A percentile compares a stretch with the other conserved stretches of the same genome.
Conservation (phyloP, 768 basidiomycete species). For the Rhodotorula taiwanensis region DNA sequence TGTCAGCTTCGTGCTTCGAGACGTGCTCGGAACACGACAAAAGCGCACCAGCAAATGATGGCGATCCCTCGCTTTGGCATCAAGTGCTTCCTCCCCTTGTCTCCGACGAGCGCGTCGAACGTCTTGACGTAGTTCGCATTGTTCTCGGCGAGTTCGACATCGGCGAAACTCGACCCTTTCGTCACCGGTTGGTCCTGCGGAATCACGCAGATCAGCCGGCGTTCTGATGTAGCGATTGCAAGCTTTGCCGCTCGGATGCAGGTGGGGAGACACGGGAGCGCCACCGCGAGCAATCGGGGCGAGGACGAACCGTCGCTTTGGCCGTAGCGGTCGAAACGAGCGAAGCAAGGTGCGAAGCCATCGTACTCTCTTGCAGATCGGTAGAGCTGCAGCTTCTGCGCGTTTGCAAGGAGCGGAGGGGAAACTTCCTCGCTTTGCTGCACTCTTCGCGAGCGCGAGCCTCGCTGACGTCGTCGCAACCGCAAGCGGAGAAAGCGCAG, state of each 20-base stretch:
- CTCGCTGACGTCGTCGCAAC: no score
- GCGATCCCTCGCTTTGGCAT: slow-evolving; percentile 21
- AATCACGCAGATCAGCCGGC: no score
- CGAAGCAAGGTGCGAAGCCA: no score
- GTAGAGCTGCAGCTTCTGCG: not conserved
- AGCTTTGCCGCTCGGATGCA: no score
- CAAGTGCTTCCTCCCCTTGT: slow-evolving; percentile 14
- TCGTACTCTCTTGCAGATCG: no score
- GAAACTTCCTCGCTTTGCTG: no score
- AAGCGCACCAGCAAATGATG: slow-evolving; percentile 10
- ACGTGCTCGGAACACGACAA: no score
- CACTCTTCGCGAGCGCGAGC: no score
- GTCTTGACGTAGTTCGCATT: slow-evolving; percentile 12
- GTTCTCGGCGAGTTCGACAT: not conserved
- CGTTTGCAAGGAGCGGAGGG: not conserved
- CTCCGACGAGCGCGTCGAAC: slow-evolving; percentile 12
- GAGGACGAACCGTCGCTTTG: not conserved
- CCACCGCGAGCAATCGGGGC: not conserved
- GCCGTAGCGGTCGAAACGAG: no score
- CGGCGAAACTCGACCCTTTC: slow-evolving; percentile 5
- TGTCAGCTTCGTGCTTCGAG: no score
- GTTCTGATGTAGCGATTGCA: no score
- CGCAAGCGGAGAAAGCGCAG: no score
- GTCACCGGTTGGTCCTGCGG: slow-evolving; percentile 3
- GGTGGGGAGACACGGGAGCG: not conserved